These are phyloP conservation scores for Rhizopogon vinicolor DNA, from an alignment of 768 basidiomycete species.

Conservation along the genomic window DNA sequence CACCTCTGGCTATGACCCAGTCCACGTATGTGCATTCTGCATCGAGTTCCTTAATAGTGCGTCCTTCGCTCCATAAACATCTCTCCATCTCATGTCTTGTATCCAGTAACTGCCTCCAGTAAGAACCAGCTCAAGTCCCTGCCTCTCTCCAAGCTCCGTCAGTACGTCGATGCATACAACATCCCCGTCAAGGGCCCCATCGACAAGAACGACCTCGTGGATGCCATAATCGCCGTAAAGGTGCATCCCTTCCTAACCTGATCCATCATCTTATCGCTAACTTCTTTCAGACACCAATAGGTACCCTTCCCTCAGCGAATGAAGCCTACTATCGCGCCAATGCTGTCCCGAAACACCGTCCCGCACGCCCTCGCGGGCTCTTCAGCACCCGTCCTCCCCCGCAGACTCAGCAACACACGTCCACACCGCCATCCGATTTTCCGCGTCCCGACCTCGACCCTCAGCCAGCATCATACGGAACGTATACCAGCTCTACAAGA, in stretches of 20 bases:
- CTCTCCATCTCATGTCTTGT: not conserved
- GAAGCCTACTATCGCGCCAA: slow-evolving; percentile 45
- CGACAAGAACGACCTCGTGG: slow-evolving; percentile 78
- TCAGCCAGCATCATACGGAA: not conserved
- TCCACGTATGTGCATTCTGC: slow-evolving; percentile 69
- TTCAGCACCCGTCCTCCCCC: slow-evolving; percentile 13
- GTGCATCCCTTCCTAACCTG: slow-evolving; percentile 32
- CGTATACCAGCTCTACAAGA: not conserved
- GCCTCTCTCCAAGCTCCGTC: slow-evolving; percentile 59
- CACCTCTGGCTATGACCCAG: slow-evolving; percentile 56
- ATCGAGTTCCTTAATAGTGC: slow-evolving; percentile 65
- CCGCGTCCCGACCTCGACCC: not conserved
- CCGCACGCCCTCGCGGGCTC: not conserved
- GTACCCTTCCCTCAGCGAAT: slow-evolving; percentile 54
- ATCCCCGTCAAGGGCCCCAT: slow-evolving; percentile 58
- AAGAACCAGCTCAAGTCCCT: slow-evolving; percentile 50
- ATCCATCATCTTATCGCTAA: not conserved
- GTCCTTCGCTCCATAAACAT: slow-evolving; percentile 13
- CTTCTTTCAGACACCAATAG: slow-evolving; percentile 46
- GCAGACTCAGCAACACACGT: slow-evolving; percentile 17
- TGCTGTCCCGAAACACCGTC: slow-evolving; percentile 16
- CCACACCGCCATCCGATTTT: slow-evolving; percentile 12
- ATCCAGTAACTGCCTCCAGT: slow-evolving; percentile 65
- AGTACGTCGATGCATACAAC: slow-evolving; percentile 66
- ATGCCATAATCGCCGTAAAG: slow-evolving; percentile 45